Base-by-base conservation (phyloP, 2,329 filamentous ascomycete genomes). In the Corynespora cassiicola region DNA sequence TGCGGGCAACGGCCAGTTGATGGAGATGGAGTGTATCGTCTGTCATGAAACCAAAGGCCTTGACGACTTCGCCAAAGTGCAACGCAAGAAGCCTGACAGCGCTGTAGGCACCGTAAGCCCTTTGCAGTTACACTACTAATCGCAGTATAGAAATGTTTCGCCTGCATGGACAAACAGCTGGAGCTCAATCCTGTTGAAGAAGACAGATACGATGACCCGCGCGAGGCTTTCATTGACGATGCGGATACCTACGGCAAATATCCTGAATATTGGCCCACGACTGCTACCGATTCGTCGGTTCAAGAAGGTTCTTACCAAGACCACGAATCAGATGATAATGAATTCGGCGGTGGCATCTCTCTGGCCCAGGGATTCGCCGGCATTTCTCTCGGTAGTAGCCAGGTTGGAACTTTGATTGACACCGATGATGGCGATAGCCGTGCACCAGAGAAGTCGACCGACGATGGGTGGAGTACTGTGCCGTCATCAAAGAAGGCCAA, bases 51-150 rank as follows among this genome's bases (percentile, higher is more conserved):
- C 61, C 2, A 79, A 79, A 50, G 63, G 68, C 0, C 39, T 79
- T 2, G 71, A 76, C 5, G 63, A 66, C 0, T 83, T 80, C 47
- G 71, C 74, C 12, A 81, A 77, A 46, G 49, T 50, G 6, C 74
- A 79, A 60, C 69, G 77, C 10, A 63, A 54, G 18, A 70, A 73
- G 25, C 67, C 70, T 1, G 76, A 75, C 39, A 55, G 51, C 24
- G 72, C 71, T 17, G 76, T 77, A 71, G 44, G 74, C 63, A 14
- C 20, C 6, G 5, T 14, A 3, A 17, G 4, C n/a, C 5, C 11
- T n/a, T 25, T 1, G 9, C 7, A 10, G 5, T 3, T 20, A 18
- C 19, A n/a, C 12, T 24, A 25, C 47, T 59, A 21, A 62, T 30
- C 5, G 6, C 7, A 2, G 3, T 12, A 5, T 11, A 63, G 62